A percentile compares a stretch with the other conserved stretches of the same genome.
Evolutionary conservation across 2,329 filamentous ascomycete genomes (phyloP).

Genomic region (Diplodia corticola): DNA sequence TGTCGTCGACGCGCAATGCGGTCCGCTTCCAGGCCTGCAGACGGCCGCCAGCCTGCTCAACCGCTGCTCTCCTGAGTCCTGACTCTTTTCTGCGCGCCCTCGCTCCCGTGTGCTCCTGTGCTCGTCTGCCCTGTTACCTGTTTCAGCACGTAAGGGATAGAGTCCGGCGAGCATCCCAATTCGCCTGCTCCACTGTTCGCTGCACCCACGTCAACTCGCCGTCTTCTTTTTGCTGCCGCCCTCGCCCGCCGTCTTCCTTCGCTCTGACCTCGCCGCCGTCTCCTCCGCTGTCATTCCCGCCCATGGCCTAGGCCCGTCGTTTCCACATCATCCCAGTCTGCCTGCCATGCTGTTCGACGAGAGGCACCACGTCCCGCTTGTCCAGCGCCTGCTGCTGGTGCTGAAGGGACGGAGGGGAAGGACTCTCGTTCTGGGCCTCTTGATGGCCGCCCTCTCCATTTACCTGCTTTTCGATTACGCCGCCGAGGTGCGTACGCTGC

Average conservation of each 20-base stretch:
- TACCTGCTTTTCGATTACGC: slow-evolving; percentile 17
- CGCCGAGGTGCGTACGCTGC: neutral
- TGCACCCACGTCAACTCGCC: neutral
- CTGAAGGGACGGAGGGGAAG: slow-evolving; percentile 2
- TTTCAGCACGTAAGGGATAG: slow-evolving; percentile 14
- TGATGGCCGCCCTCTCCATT: neutral
- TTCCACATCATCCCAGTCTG: neutral
- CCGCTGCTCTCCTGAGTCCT: neutral
- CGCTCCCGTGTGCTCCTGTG: neutral
- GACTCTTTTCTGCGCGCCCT: neutral
- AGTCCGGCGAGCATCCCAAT: slow-evolving; percentile 8
- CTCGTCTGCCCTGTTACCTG: neutral
- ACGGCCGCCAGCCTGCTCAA: neutral
- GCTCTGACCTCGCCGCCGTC: neutral
- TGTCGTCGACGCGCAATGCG: slow-evolving; percentile 13
- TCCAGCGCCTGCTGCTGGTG: slow-evolving; percentile 9
- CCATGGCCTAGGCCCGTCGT: neutral
- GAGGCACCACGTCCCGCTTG: neutral
- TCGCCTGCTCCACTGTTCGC: neutral
- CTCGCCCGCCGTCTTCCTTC: neutral
- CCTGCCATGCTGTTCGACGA: slow-evolving; percentile 11
- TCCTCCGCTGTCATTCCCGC: neutral
- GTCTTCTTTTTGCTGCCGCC: neutral
- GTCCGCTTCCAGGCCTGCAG: neutral
- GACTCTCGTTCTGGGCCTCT: slow-evolving; percentile 2